These are phyloP conservation scores for Phytophthora multivora DNA, from an alignment of 352 stramenopile species.

Conservation along the genomic window DNA sequence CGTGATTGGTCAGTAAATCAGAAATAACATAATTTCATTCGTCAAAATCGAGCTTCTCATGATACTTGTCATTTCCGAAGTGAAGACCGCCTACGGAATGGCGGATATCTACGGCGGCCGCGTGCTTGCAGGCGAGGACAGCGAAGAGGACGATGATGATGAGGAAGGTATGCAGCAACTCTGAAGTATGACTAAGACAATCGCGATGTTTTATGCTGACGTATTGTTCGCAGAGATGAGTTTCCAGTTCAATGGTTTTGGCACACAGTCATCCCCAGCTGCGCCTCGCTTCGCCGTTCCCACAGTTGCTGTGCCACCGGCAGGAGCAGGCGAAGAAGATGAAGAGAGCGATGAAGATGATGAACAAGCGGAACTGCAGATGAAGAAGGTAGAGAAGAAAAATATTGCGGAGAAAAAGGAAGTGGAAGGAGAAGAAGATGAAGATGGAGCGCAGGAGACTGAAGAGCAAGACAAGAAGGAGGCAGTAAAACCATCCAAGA, in stretches of 20 bases:
- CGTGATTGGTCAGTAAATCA: slow-evolving; percentile 10
- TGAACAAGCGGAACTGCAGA: neutral
- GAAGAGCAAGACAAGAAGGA: slow-evolving; percentile 16
- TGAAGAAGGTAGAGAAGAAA: slow-evolving; percentile 12
- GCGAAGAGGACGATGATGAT: slow-evolving; percentile 79
- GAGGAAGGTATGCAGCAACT: slow-evolving; percentile 36
- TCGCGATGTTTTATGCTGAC: neutral
- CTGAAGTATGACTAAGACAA: neutral
- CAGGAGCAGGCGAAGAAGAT: slow-evolving; percentile 17
- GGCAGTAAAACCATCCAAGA: slow-evolving; percentile 13
- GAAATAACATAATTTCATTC: slow-evolving; percentile 21
- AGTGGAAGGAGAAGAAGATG: slow-evolving; percentile 8
- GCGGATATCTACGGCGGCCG: slow-evolving; percentile 62
- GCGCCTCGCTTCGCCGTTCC: slow-evolving; percentile 39
- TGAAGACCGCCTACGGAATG: slow-evolving; percentile 28
- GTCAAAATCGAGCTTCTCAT: slow-evolving; percentile 9
- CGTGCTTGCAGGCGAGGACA: slow-evolving; percentile 79
- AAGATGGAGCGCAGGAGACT: slow-evolving; percentile 9
- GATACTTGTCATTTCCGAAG: neutral
- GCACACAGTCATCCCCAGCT: slow-evolving; percentile 20
- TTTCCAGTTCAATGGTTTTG: slow-evolving; percentile 56
- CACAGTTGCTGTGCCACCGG: slow-evolving; percentile 26
- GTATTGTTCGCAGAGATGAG: slow-evolving; percentile 36
- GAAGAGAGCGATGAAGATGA: slow-evolving; percentile 51
- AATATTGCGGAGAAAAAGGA: neutral